Conservation (phyloP, 1,284 basidiomycete species). For the Omphalotus olearius region DNA sequence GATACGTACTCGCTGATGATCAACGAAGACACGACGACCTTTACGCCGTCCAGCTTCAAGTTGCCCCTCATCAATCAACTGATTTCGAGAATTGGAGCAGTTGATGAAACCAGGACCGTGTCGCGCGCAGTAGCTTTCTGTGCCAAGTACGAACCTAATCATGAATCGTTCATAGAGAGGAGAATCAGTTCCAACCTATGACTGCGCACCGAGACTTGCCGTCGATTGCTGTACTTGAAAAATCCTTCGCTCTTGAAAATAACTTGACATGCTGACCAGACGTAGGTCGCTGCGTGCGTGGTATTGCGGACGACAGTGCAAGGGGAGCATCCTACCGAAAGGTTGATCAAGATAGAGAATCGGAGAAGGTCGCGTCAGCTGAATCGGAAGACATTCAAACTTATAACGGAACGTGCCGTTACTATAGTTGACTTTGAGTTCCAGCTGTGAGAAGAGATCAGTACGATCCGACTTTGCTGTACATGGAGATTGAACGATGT, state of each 20-base stretch:
- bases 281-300: conserved; percentile 19
- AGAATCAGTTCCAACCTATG: neutral
- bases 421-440: conserved; percentile 39
- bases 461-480: neutral
- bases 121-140: conserved; percentile 38
- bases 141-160: conserved; percentile 33
- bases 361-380: neutral
- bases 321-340: conserved; percentile 26
- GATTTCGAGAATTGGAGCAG: conserved; percentile 41
- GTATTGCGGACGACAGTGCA: conserved; percentile 28
- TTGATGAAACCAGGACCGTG: conserved; percentile 37
- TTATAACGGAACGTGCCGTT: conserved; percentile 29
- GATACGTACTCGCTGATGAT: conserved; percentile 33
- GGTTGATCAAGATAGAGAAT: conserved; percentile 49
- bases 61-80: conserved; percentile 28
- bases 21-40: conserved; percentile 34
- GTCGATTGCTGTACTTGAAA: conserved; percentile 30
- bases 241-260: conserved; percentile 39
- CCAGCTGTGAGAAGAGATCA: conserved; percentile 27
- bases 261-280: conserved; percentile 32
- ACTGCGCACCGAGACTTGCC: conserved; percentile 22
- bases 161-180: too few species aligned
- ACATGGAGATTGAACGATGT: neutral
- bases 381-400: too few species aligned
- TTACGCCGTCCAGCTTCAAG: conserved; percentile 24